Percentiles rank a stretch among this genome's conserved stretches.
phyloP scores from a whole-genome alignment of 192 early-diverging fungal species.

The Linnemannia exigua region DNA sequence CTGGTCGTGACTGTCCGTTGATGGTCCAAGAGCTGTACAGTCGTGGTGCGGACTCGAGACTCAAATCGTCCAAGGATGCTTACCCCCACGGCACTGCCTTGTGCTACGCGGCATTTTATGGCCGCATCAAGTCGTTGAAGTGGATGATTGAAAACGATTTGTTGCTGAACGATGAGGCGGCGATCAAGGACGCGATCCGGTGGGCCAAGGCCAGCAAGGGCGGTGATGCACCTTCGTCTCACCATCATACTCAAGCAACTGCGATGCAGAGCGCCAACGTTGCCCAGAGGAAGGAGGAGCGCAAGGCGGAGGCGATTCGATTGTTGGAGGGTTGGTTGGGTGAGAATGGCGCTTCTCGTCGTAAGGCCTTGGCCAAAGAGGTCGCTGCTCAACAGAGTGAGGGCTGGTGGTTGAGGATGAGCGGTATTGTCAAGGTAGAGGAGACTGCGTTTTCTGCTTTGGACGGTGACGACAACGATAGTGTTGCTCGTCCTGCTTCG shows the following conservation, averaged over 20 bases:
- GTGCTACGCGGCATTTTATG: slow-evolving; percentile 45
- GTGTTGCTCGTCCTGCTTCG: not conserved
- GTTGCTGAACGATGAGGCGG: slow-evolving; percentile 48
- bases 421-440: slow-evolving; percentile 40
- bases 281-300: slow-evolving; percentile 34
- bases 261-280: slow-evolving; percentile 24
- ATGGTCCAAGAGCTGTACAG: slow-evolving; percentile 59
- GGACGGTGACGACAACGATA: not conserved
- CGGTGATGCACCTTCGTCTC: not conserved
- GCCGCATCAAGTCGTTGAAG: slow-evolving; percentile 45
- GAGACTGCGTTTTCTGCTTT: not conserved
- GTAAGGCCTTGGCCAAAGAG: slow-evolving; percentile 42
- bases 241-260: not conserved
- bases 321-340: slow-evolving; percentile 48
- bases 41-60: slow-evolving; percentile 43
- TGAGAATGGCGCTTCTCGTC: slow-evolving; percentile 22
- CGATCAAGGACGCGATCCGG: slow-evolving; percentile 44
- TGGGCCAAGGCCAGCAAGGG: slow-evolving; percentile 35
- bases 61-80: slow-evolving; percentile 43
- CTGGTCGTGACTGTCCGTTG: slow-evolving; percentile 43
- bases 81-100: slow-evolving; percentile 50
- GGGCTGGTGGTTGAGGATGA: slow-evolving; percentile 44
- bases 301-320: slow-evolving; percentile 34
- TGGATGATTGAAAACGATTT: slow-evolving; percentile 56
- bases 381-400: slow-evolving; percentile 9